A percentile compares a stretch with the other conserved stretches of the same genome.
Evolutionary conservation across 2,329 filamentous ascomycete genomes (phyloP).

Genomic region (Stemphylium lycopersici): DNA sequence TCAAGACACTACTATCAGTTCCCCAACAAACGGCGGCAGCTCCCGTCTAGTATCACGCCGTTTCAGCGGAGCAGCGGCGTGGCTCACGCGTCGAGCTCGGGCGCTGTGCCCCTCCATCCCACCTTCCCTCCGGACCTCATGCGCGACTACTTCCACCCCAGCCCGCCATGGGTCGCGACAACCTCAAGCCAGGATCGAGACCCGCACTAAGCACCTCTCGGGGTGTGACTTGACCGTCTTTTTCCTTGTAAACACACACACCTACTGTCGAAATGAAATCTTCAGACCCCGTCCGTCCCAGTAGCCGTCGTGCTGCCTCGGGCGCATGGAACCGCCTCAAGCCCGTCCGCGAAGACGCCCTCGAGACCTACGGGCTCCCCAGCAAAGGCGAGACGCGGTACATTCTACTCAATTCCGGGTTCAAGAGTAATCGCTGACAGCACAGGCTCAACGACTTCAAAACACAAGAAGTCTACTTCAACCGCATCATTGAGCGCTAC

Average conservation of each 20-base stretch:
- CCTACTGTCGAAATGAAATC: conserved; percentile 33
- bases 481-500: conserved; percentile 85
- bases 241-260: neutral
- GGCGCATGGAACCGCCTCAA: conserved; percentile 61
- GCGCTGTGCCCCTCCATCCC: conserved; percentile 27
- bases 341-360: conserved; percentile 73
- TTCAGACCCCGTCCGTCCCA: conserved; percentile 41
- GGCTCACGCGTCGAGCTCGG: conserved; percentile 14
- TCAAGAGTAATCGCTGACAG: neutral
- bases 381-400: conserved; percentile 91
- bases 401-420: neutral
- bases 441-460: conserved; percentile 65
- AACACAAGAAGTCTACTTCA: conserved; percentile 84
- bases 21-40: neutral
- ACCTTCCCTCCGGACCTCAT: conserved; percentile 32
- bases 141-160: conserved; percentile 22
- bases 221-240: neutral
- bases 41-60: neutral
- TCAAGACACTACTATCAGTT: neutral
- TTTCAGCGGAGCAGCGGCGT: neutral
- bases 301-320: conserved; percentile 46
- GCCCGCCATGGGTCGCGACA: conserved; percentile 11
- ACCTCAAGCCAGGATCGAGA: neutral
- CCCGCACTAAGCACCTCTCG: neutral
- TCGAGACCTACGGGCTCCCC: conserved; percentile 82